Conservation (phyloP, 176 grass and related monocot genomes). For the Rhynchospora tenuis region DNA sequence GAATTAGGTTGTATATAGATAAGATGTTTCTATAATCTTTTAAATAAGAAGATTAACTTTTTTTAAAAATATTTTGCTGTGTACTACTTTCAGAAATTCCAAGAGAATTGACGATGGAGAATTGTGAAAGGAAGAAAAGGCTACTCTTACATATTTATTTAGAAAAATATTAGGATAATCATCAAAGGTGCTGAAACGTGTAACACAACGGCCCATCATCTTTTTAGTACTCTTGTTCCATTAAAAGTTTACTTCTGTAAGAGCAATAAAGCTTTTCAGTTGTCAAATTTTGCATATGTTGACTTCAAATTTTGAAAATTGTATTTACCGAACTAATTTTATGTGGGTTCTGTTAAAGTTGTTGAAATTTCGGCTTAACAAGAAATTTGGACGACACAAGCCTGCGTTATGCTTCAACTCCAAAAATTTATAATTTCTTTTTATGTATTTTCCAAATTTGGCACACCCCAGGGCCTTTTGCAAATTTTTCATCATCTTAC, state of each 20-base stretch:
- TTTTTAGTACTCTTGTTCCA: background rate
- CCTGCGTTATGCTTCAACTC: background rate
- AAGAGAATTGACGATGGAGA: background rate
- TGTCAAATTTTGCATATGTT: background rate
- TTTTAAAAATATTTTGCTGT: no score
- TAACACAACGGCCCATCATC: background rate
- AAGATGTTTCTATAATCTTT: background rate
- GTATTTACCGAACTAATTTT: background rate
- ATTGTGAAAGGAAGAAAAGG: constrained; percentile 10
- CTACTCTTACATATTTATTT: background rate
- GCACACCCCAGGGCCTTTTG: background rate
- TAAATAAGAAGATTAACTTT: background rate
- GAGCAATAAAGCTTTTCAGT: background rate
- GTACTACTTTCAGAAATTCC: constrained; percentile 13
- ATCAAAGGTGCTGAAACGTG: background rate
- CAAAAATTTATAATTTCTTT: background rate
- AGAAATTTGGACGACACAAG: background rate
- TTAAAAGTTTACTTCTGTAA: constrained; percentile 2
- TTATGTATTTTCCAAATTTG: background rate
- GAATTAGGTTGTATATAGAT: background rate
- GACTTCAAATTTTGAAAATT: background rate
- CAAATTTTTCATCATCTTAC: background rate
- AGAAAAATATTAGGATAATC: background rate
- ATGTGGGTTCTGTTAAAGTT: background rate
- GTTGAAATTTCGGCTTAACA: background rate